Evolutionary conservation across 495 filamentous ascomycete genomes (phyloP).

Genomic region (Articulospora tetracladia): DNA sequence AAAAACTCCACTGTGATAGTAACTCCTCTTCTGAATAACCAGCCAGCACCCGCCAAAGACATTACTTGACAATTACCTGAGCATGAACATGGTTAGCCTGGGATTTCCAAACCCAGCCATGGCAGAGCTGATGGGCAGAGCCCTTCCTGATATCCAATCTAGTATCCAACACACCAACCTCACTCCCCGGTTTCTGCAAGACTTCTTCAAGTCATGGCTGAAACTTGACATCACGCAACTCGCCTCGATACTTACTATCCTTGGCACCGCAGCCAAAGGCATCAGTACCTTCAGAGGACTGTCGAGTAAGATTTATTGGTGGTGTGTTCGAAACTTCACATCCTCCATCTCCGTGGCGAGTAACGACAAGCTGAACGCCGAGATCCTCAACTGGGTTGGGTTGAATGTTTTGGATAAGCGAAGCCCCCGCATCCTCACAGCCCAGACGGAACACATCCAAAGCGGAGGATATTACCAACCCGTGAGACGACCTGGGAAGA

Average conservation of each 20-base stretch:
- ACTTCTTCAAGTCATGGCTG: conserved; percentile 8
- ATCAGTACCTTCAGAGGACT: conserved; percentile 21
- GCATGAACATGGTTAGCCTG: too few relatives aligned
- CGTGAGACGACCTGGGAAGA: conserved; percentile 17
- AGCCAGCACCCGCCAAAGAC: too few relatives aligned
- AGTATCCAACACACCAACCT: background rate
- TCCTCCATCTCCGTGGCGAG: conserved; percentile 11
- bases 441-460: conserved; percentile 17
- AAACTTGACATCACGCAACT: conserved; percentile 30
- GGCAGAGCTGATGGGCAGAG: background rate
- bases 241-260: conserved; percentile 27
- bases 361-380: conserved; percentile 13
- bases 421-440: conserved; percentile 10
- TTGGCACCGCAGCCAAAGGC: conserved; percentile 30
- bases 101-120: too few relatives aligned
- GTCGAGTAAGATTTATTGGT: conserved; percentile 19
- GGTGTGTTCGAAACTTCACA: conserved; percentile 8
- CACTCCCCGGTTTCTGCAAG: background rate
- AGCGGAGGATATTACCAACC: conserved; percentile 17
- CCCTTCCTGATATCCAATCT: background rate
- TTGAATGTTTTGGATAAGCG: conserved; percentile 4
- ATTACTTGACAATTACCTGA: too few relatives aligned
- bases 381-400: conserved; percentile 17
- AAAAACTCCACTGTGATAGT: too few relatives aligned
- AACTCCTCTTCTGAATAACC: too few relatives aligned